Evolutionary conservation across 2,329 filamentous ascomycete genomes (phyloP).

Genomic region (Aspergillus fischeri): DNA sequence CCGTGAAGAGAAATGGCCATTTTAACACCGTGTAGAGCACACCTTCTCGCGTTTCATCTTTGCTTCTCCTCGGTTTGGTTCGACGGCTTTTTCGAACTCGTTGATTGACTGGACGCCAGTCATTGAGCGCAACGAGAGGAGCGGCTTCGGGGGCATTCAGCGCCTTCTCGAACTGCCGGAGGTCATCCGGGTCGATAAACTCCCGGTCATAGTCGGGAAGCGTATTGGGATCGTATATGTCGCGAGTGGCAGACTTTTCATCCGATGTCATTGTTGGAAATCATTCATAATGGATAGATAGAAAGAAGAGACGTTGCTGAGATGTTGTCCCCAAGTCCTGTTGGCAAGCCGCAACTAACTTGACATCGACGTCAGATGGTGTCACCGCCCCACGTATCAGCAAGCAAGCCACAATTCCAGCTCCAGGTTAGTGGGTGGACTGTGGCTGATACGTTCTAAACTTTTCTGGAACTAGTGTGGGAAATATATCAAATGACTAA

Average conservation of each 20-base stretch:
- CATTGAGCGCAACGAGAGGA: slow-evolving; percentile 82
- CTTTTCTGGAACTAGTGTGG: not conserved
- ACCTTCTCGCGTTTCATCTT: slow-evolving; percentile 91
- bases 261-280: slow-evolving; percentile 24
- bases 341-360: not conserved
- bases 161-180: slow-evolving; percentile 74
- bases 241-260: slow-evolving; percentile 26
- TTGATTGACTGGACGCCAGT: slow-evolving; percentile 88
- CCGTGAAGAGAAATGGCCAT: slow-evolving; percentile 81
- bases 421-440: not conserved
- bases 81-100: slow-evolving; percentile 55
- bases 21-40: slow-evolving; percentile 85
- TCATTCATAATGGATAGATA: slow-evolving; percentile 19
- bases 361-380: slow-evolving; percentile 9
- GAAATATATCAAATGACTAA: not conserved
- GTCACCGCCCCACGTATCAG: slow-evolving; percentile 3
- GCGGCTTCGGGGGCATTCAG: slow-evolving; percentile 75
- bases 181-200: slow-evolving; percentile 69
- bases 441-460: not conserved
- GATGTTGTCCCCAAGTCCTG: not conserved
- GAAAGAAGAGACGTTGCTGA: not conserved
- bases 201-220: slow-evolving; percentile 78
- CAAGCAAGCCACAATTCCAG: not conserved
- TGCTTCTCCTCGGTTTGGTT: slow-evolving; percentile 51
- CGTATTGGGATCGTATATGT: slow-evolving; percentile 63